These are phyloP conservation scores for Penicillium sp. DNA, from an alignment of 2,329 filamentous ascomycete species.

Conservation along the genomic window DNA sequence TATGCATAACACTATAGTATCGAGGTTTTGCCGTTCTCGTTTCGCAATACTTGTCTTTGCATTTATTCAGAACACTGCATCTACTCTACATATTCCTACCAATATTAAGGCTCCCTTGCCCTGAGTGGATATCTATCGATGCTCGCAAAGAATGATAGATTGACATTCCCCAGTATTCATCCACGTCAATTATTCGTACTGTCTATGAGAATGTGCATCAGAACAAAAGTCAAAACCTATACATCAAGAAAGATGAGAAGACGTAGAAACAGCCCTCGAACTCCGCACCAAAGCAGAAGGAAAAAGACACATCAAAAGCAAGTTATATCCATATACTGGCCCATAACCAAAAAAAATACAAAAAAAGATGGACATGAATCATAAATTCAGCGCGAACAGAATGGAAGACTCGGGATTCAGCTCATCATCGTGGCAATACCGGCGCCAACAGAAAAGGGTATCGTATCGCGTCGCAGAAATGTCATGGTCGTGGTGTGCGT, in stretches of 20 bases:
- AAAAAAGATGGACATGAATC: conserved; percentile 1
- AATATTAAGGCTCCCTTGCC: too few species aligned
- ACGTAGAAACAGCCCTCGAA: not conserved
- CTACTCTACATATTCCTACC: not conserved
- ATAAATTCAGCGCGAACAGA: conserved; percentile 1
- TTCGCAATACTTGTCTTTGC: not conserved
- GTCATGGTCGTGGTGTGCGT: conserved; percentile 4
- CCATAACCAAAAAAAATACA: conserved; percentile 2
- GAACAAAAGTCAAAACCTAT: conserved; percentile 1
- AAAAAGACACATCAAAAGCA: conserved; percentile 2
- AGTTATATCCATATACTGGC: not conserved
- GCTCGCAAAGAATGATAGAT: not conserved
- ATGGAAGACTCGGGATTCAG: not conserved
- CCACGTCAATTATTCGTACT: not conserved
- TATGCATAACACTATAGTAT: not conserved
- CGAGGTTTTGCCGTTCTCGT: not conserved
- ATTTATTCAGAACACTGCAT: not conserved
- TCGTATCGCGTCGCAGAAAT: conserved; percentile 10
- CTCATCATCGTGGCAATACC: conserved; percentile 1
- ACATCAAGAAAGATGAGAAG: conserved; percentile 2
- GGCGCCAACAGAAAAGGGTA: conserved; percentile 1
- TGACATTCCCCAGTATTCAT: not conserved
- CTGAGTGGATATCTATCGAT: too few species aligned
- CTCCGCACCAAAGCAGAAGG: not conserved
- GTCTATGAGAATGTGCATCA: conserved; percentile 2